Base-by-base conservation (phyloP, 202 grass and related monocot genomes). In the Hordeum pubiflorum region DNA sequence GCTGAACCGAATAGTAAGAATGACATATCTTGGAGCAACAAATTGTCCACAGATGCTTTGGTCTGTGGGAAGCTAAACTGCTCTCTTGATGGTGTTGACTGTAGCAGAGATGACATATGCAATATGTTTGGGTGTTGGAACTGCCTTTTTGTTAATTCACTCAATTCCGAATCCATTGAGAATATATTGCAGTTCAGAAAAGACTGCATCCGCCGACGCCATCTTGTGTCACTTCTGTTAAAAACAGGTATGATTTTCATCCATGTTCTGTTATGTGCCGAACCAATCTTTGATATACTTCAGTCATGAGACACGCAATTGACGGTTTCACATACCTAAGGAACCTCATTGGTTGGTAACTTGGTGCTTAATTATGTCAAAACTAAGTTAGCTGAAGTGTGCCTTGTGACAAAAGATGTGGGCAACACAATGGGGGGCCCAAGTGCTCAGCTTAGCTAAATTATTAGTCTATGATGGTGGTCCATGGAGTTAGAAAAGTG, bases 231-330 rank as follows among this genome's bases (percentile, higher is more conserved):
- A 31, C 80, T 94, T 58, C 88, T 84, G 20, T 80, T 92, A 27
- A 97, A 97, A 89, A 94, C 62, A 82, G 91, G 94, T 97, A 97
- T 10, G 13, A 38, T 80, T 56, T 57, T 63, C 32, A 3, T 61
- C 65, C 69, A 71, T 63, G 13, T 41, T 88, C 41, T 63, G n/a
- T 81, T 72, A 63, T 72, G 36, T 72, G 77, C 72, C 80, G 62
- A 50, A 73, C 43, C 23, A 74, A 82, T 82, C 9, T 60, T 12
- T 73, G 44, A 34, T 61, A 54, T 52, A 63, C 58, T 74, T 43
- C 27, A 50, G 40, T 40, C 23, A 60, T 65, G 57, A 68, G 43
- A 54, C 13, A 18, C n/a, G 14, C 23, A 72, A 38, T 44, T 20
- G 48, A 65, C 36, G 29, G 44, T 17, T 65, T 83, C 11, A 57